These are phyloP conservation scores for Boletus sensibilis DNA, from an alignment of 768 basidiomycete genomes.

Conservation along the genomic window DNA sequence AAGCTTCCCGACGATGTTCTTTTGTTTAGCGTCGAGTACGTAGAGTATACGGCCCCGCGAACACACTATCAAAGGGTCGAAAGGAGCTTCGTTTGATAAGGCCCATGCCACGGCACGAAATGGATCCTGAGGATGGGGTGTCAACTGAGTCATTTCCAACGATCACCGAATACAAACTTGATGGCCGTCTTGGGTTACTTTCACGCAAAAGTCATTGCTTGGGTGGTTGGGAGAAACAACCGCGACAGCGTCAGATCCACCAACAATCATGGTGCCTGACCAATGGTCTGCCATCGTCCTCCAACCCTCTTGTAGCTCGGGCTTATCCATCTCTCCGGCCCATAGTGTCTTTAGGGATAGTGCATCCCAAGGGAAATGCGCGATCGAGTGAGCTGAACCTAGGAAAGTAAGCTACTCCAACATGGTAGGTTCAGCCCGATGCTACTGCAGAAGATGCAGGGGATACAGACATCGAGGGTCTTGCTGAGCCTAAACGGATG, in stretches of 20 bases:
- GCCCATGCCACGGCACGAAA: slow-evolving; percentile 56
- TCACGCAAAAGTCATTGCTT: slow-evolving; percentile 31
- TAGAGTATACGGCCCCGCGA: slow-evolving; percentile 54
- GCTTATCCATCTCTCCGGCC: slow-evolving; percentile 32
- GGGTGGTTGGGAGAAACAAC: slow-evolving; percentile 34
- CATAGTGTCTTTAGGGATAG: slow-evolving; percentile 41
- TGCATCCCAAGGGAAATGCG: slow-evolving; percentile 45
- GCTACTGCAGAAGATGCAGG: slow-evolving; percentile 1
- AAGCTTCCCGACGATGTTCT: slow-evolving; percentile 45
- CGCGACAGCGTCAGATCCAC: slow-evolving; percentile 38
- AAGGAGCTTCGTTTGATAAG: slow-evolving; percentile 40
- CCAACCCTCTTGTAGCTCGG: slow-evolving; percentile 44
- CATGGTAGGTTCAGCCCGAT: slow-evolving; percentile 10
- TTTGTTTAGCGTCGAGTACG: slow-evolving; percentile 47
- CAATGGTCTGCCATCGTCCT: slow-evolving; percentile 44
- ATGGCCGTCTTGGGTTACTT: slow-evolving; percentile 30
- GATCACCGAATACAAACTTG: slow-evolving; percentile 14
- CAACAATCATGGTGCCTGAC: slow-evolving; percentile 52
- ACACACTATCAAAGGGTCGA: slow-evolving; percentile 61
- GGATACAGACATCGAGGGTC: slow-evolving; percentile 44
- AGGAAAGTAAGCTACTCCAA: slow-evolving; percentile 35
- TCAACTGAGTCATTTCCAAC: slow-evolving; percentile 2
- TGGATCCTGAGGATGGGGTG: slow-evolving; percentile 16
- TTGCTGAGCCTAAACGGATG: slow-evolving; percentile 44
- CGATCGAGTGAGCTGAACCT: slow-evolving; percentile 35